Percentiles rank a stretch among this genome's conserved stretches.
Conservation (phyloP, 2,329 filamentous ascomycete species). For the Venturia asperata region DNA sequence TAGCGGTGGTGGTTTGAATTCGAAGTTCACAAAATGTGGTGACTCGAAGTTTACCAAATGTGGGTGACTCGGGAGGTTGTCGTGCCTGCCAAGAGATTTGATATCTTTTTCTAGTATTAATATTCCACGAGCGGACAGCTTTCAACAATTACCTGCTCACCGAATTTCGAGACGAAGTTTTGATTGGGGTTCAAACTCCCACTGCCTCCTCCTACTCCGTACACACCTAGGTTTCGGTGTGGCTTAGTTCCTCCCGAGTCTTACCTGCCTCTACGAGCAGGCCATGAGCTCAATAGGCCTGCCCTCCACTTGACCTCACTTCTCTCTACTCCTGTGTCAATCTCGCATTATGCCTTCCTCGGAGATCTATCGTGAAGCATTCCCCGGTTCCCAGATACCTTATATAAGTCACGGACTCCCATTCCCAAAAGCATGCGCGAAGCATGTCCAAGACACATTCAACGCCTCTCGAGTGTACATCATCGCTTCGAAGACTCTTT, state of each 20-base stretch:
- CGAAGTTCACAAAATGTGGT: background rate
- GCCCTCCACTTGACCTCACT: too few relatives aligned
- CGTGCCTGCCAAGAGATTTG: too few relatives aligned
- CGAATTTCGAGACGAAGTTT: too few relatives aligned
- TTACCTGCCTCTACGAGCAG: too few relatives aligned
- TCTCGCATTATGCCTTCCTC: background rate
- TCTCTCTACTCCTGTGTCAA: too few relatives aligned
- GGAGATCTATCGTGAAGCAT: slow-evolving; percentile 20
- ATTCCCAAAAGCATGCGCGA: slow-evolving; percentile 39
- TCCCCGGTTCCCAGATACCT: slow-evolving; percentile 26
- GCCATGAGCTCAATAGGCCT: background rate
- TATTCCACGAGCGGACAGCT: background rate
- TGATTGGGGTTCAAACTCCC: background rate
- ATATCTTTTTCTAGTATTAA: too few relatives aligned
- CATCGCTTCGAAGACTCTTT: slow-evolving; percentile 45
- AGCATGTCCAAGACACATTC: slow-evolving; percentile 42
- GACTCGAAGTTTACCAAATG: background rate
- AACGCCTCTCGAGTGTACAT: slow-evolving; percentile 43
- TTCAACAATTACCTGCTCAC: too few relatives aligned
- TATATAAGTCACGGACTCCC: slow-evolving; percentile 43
- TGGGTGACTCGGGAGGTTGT: background rate
- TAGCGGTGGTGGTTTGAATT: background rate
- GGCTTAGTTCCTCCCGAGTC: background rate
- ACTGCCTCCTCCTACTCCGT: background rate
- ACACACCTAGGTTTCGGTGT: background rate